These are phyloP conservation scores for Trifolium fragiferum DNA, from an alignment of 306 rosid species.

Conservation along the genomic window DNA sequence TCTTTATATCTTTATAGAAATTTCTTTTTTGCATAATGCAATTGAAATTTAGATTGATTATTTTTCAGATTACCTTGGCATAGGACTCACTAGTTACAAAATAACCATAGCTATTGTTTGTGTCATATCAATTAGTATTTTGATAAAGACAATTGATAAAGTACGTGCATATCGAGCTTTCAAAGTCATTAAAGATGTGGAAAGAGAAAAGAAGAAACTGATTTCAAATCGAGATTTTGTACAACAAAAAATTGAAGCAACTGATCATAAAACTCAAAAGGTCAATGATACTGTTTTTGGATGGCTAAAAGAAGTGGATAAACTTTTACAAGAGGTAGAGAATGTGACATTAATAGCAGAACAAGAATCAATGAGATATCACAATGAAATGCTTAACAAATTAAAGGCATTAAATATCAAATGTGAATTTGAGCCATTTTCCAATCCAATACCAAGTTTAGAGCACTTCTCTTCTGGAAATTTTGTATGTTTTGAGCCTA, in stretches of 20 bases:
- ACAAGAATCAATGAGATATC: not conserved
- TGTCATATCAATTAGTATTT: too few relatives aligned
- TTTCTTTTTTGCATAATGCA: too few relatives aligned
- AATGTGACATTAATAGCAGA: not conserved
- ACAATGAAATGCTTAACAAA: too few relatives aligned
- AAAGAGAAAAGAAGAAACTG: not conserved
- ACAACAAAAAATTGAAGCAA: not conserved
- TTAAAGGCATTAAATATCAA: too few relatives aligned
- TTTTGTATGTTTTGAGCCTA: too few relatives aligned
- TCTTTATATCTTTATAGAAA: too few relatives aligned
- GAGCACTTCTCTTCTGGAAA: too few relatives aligned
- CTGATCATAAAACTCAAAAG: not conserved
- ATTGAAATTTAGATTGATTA: too few relatives aligned
- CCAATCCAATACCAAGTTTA: too few relatives aligned
- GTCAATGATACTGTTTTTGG: not conserved
- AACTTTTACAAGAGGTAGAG: slow-evolving; percentile 3
- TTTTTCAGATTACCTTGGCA: too few relatives aligned
- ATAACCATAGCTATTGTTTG: not conserved
- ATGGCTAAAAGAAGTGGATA: not conserved
- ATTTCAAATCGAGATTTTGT: not conserved
- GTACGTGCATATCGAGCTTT: not conserved
- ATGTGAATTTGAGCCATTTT: too few relatives aligned
- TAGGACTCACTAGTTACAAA: too few relatives aligned
- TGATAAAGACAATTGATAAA: not conserved
- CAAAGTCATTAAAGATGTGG: not conserved